phyloP scores from a whole-genome alignment of 1,284 basidiomycete genomes.

The Fomes fomentarius region DNA sequence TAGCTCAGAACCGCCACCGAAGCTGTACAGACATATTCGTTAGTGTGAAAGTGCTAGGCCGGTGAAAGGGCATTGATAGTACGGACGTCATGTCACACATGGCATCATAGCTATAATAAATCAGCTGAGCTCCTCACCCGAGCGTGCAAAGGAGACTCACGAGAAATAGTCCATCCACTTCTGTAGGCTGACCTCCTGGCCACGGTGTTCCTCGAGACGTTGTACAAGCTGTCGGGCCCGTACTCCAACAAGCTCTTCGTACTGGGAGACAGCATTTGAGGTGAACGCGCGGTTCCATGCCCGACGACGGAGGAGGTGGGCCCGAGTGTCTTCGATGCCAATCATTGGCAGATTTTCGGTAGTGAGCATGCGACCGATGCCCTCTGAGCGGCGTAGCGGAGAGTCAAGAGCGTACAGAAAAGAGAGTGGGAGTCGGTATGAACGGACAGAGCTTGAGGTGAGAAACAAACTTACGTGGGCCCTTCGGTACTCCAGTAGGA shows the following conservation, averaged over 20 bases:
- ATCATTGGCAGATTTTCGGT: conserved; percentile 12
- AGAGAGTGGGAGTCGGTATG: too few relatives aligned
- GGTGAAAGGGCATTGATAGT: not conserved
- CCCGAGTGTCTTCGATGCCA: conserved; percentile 10
- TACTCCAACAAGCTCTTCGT: conserved; percentile 22
- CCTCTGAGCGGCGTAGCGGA: conserved; percentile 12
- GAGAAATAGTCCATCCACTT: conserved; percentile 26
- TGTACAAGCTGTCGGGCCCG: conserved; percentile 28
- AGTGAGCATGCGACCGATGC: conserved; percentile 22
- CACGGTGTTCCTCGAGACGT: conserved; percentile 14
- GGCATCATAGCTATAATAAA: conserved; percentile 23
- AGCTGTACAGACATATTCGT: conserved; percentile 9
- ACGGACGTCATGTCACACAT: conserved; percentile 33
- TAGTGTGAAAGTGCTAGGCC: not conserved
- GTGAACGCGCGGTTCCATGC: conserved; percentile 31
- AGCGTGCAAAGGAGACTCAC: too few relatives aligned
- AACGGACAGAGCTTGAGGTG: too few relatives aligned
- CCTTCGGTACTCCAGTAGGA: conserved; percentile 27
- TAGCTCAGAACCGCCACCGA: conserved; percentile 28
- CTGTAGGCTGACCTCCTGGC: conserved; percentile 20
- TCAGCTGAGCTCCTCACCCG: too few relatives aligned
- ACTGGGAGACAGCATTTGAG: conserved; percentile 26
- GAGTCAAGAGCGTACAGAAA: not conserved
- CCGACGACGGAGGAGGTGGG: conserved; percentile 27
- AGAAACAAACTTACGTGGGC: conserved; percentile 23